Evolutionary conservation across 2,329 filamentous ascomycete genomes (phyloP), one percentile per base, ranked within the genome.

Genomic region (Fusarium brachygibbosum): DNA sequence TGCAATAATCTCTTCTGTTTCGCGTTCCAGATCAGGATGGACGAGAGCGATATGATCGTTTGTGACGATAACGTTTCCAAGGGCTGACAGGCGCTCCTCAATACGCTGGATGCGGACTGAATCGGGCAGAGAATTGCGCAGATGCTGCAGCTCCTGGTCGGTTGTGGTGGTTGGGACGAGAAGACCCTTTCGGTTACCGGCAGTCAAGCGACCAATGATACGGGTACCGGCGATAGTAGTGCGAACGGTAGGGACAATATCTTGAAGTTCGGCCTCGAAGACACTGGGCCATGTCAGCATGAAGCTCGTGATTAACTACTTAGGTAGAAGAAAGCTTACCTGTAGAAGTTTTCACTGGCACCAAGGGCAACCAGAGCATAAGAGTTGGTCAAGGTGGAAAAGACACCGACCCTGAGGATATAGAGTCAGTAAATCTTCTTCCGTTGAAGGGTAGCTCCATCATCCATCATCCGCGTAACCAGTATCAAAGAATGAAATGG

Each of bases 331-430:
- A 29, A 25, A 21, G 32, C 54, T 73, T 81, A 91, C 89, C 89
- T 94, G 90, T 98, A 98, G 83, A 99, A 99, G 88, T 98, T 98
- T 86, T 98, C 94, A 78, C 93, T 97, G 75, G 93, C 94, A 78
- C 96, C 96, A 72, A 97, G 89, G 71, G 95, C 94, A 75, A 98
- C 93, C 76, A 99, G 87, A 75, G 94, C 94, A 82, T 97, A 99
- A 64, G 93, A 95, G 84, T 99, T 99, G 74, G 96, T 99, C 79
- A 99, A 91, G 67, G 93, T 97, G 66, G 94, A 84, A 82, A 99
- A 99, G 79, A 98, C 96, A 80, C 96, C 96, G 79, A 99, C 93
- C 84, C 94, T 98, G 77, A 32, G 37, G 28, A 59, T 28, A 23
- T 1, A 28, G 52, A 19, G 57, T 74, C 35, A 74, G 69, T 16